A percentile compares a stretch with the other conserved stretches of the same genome.
phyloP scores from a whole-genome alignment of 192 early-diverging fungal species.

The Dissophora ornata region DNA sequence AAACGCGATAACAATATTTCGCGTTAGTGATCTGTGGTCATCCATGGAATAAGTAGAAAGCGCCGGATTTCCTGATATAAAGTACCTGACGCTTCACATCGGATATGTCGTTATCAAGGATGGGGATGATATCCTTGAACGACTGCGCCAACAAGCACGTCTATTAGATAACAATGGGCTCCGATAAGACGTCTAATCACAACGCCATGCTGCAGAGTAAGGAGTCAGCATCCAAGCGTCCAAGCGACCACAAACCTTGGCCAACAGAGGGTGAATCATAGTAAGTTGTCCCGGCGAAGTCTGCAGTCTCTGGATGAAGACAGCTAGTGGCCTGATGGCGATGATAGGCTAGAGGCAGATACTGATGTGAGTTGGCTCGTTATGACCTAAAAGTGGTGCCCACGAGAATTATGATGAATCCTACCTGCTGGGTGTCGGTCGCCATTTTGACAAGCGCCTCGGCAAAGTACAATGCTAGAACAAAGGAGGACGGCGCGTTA shows the following conservation, averaged over 20 bases:
- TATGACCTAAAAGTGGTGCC: no score
- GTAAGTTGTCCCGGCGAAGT: constrained; percentile 51
- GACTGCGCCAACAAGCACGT: constrained; percentile 60
- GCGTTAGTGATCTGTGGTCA: no score
- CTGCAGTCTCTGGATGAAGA: constrained; percentile 55
- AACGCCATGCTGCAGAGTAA: no score
- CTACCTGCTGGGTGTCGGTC: constrained; percentile 44
- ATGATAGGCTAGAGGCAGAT: constrained; percentile 57
- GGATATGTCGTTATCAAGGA: constrained; percentile 63
- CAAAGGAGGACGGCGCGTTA: neutral
- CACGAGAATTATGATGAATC: neutral
- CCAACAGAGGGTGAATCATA: constrained; percentile 57
- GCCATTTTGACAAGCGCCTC: constrained; percentile 56
- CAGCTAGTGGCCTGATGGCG: constrained; percentile 47
- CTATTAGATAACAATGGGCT: constrained; percentile 21
- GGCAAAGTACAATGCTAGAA: constrained; percentile 53
- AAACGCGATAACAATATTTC: neutral
- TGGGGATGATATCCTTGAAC: constrained; percentile 59
- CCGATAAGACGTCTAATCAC: no score
- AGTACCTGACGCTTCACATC: constrained; percentile 53
- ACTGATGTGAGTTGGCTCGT: neutral
- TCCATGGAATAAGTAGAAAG: no score
- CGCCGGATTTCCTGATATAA: no score
- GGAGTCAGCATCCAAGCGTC: neutral
- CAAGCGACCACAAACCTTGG: constrained; percentile 46